A percentile compares a stretch with the other conserved stretches of the same genome.
These are phyloP conservation scores for Gynochthodes officinalis DNA, from an alignment of 257 asterid genomes.

Conservation along the genomic window DNA sequence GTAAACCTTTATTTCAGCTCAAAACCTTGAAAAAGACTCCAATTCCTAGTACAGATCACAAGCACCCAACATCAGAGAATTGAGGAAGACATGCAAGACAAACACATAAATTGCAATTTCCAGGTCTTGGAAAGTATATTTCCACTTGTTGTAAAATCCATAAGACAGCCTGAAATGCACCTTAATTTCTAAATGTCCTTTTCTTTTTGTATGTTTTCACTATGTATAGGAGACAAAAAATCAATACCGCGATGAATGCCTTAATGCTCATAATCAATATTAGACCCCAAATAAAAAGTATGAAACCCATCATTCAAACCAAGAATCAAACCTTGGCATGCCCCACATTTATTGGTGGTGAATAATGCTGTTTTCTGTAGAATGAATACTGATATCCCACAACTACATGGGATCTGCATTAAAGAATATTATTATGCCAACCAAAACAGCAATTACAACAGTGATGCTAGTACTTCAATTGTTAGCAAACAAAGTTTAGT, in stretches of 20 bases:
- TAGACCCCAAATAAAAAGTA: not conserved
- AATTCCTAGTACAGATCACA: not conserved
- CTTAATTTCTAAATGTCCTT: not conserved
- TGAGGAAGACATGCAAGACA: not conserved
- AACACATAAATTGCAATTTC: not conserved
- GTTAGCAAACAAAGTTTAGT: conserved; percentile 8
- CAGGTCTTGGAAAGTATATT: not conserved
- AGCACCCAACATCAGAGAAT: not conserved
- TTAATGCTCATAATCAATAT: not conserved
- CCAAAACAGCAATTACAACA: conserved; percentile 7
- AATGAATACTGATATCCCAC: conserved; percentile 11
- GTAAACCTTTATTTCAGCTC: not conserved
- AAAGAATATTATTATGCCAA: conserved; percentile 13
- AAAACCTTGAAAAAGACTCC: not conserved
- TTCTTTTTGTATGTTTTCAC: not conserved
- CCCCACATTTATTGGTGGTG: conserved; percentile 16
- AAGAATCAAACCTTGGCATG: conserved; percentile 6
- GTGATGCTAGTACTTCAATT: not conserved
- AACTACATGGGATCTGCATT: conserved; percentile 8
- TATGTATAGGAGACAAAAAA: not conserved
- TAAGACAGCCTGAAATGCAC: not conserved
- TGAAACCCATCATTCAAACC: not conserved
- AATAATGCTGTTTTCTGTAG: conserved; percentile 14
- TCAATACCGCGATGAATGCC: not conserved
- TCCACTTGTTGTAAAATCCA: not conserved